Evolutionary conservation across 2,329 filamentous ascomycete species (phyloP), one percentile per base, ranked within the genome.

Genomic region (Talaromyces pinophilus): DNA sequence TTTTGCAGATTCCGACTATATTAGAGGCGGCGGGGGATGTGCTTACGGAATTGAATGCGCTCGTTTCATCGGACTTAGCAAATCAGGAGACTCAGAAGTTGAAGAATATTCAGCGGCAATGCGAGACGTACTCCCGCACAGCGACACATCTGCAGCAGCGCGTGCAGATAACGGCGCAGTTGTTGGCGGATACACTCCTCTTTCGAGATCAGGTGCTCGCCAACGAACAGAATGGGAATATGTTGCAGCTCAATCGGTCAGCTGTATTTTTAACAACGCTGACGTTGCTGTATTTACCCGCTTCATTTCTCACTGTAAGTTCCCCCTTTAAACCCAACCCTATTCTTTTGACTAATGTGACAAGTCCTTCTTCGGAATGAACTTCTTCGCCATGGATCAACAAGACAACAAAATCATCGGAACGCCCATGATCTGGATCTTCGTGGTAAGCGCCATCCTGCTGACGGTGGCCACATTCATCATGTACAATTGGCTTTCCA

Each of bases 301-400:
- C 65, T 15, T 67, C 65, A 8, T 67, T 67, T 19, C 46, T 67
- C 33, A 63, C 65, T 11, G 65, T 67, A 54, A 67, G 65, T 54
- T 10, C 8, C n/a, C 35, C 11, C 40, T 15, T 44, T 2, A 19
- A 48, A 7, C 15, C 35, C 35, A 15, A 17, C 1, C 15, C n/a
- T 61, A 15, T n/a, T 5, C 2, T 17, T 10, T 19, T 35, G 6
- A 28, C 40, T 52, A 7, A 40, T 17, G 25, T 15, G 19, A 25
- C 35, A 77, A 54, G 76, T 77, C 78, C 1, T 74, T 81, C 54
- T 79, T 81, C 63, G 78, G 79, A 1, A 80, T 80, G 78, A 80
- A 80, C 69, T 77, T 80, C 61, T 80, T 80, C 57, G 73, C 72
- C 25, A 70, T 78, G 67, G 73, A 80, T 40, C 33, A 71, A 11